These are phyloP conservation scores for Linnemannia elongata DNA, from an alignment of 192 early-diverging fungal species.

Conservation along the genomic window DNA sequence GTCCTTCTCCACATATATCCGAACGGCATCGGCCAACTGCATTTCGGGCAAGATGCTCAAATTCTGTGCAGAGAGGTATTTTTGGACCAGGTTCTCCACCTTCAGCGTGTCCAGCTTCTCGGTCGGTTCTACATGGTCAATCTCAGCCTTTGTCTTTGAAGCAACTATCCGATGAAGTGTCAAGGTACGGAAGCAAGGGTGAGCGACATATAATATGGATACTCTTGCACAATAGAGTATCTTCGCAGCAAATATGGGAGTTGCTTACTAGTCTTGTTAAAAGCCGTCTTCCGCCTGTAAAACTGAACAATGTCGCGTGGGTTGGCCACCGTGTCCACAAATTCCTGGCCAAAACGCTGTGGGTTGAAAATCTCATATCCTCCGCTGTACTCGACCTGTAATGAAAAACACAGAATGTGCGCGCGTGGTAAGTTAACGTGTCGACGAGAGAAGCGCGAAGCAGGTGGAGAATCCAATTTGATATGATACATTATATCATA, in stretches of 20 bases:
- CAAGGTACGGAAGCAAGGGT: not conserved
- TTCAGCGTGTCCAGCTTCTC: conserved; percentile 77
- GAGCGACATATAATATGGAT: not conserved
- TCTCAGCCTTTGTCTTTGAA: conserved; percentile 35
- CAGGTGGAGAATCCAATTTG: not conserved
- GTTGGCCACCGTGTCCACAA: conserved; percentile 88
- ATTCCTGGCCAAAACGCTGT: conserved; percentile 85
- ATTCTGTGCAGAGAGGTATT: conserved; percentile 74
- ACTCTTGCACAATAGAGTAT: not conserved
- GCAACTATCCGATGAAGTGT: not conserved
- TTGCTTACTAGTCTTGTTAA: conserved; percentile 17
- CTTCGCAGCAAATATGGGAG: not conserved
- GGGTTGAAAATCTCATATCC: conserved; percentile 89
- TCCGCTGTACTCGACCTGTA: conserved; percentile 86
- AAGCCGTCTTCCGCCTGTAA: conserved; percentile 67
- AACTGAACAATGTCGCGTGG: conserved; percentile 90
- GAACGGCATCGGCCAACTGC: conserved; percentile 81
- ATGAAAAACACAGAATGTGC: no score
- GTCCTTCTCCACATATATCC: conserved; percentile 87
- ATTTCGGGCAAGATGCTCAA: conserved; percentile 82
- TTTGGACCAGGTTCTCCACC: conserved; percentile 83
- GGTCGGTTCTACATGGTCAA: conserved; percentile 31
- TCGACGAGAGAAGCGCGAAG: not conserved
- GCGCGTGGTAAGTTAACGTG: not conserved
- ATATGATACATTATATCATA: not conserved